A percentile compares a stretch with the other conserved stretches of the same genome.
phyloP scores from a whole-genome alignment of 768 basidiomycete species.

The Leccinum subgranulosum region DNA sequence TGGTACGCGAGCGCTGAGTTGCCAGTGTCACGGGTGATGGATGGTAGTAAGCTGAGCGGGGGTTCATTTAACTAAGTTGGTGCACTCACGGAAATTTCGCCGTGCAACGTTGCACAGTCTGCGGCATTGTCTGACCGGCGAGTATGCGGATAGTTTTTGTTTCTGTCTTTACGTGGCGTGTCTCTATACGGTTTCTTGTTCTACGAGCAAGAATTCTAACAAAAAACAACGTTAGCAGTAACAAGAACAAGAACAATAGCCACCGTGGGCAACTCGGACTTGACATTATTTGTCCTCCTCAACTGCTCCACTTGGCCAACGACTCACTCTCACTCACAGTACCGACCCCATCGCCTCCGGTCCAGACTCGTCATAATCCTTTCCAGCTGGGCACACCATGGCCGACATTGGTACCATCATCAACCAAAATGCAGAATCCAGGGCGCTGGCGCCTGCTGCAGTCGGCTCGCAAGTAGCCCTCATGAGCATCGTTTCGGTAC shows the following conservation, averaged over 20 bases:
- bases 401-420: constrained; percentile 32
- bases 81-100: background rate
- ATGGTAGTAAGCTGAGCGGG: background rate
- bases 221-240: background rate
- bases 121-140: background rate
- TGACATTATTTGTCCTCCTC: background rate
- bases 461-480: constrained; percentile 75
- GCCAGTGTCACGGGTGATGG: background rate
- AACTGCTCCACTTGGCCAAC: too few relatives aligned
- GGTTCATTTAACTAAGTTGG: background rate
- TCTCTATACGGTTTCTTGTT: background rate
- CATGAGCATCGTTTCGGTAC: constrained; percentile 71
- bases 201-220: background rate
- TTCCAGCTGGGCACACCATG: constrained; percentile 22
- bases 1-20: background rate
- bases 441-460: constrained; percentile 77
- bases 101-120: background rate
- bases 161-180: background rate
- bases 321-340: background rate
- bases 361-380: constrained; percentile 14
- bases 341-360: constrained; percentile 16
- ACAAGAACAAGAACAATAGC: background rate
- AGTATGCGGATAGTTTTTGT: background rate
- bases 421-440: constrained; percentile 30
- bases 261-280: background rate